phyloP scores from a whole-genome alignment of 1,139 yeast species.

The Maudiozyma humilis region DNA sequence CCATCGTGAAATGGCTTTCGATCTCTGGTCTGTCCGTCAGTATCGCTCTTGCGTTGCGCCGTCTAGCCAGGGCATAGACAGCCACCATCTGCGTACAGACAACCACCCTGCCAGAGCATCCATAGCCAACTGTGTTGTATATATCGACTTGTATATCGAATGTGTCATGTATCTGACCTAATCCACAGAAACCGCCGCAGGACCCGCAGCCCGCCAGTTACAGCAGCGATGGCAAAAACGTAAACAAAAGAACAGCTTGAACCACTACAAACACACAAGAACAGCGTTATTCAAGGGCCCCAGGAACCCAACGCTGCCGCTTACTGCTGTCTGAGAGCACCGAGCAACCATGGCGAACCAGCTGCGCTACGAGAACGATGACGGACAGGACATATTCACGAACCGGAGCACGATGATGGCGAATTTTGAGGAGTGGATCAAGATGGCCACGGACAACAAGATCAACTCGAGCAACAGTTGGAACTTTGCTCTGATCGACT shows the following conservation, averaged over 20 bases:
- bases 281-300: no score
- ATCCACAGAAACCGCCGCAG: no score
- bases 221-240: not conserved
- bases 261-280: no score
- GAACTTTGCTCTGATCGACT: slow-evolving; percentile 85
- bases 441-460: slow-evolving; percentile 79
- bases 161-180: no score
- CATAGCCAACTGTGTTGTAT: no score
- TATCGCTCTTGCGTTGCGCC: not conserved
- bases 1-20: slow-evolving; percentile 6
- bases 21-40: not conserved
- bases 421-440: slow-evolving; percentile 87
- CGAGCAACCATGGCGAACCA: slow-evolving; percentile 15
- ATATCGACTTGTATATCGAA: no score
- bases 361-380: slow-evolving; percentile 19
- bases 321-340: no score
- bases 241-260: not conserved
- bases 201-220: no score
- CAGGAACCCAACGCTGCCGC: no score
- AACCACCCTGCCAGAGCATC: no score
- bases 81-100: no score
- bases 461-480: slow-evolving; percentile 60
- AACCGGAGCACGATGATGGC: slow-evolving; percentile 41
- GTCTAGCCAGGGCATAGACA: not conserved
- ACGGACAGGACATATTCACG: slow-evolving; percentile 26